These are phyloP conservation scores for Elsinoe australis DNA, from an alignment of 2,329 filamentous ascomycete species.

Conservation along the genomic window DNA sequence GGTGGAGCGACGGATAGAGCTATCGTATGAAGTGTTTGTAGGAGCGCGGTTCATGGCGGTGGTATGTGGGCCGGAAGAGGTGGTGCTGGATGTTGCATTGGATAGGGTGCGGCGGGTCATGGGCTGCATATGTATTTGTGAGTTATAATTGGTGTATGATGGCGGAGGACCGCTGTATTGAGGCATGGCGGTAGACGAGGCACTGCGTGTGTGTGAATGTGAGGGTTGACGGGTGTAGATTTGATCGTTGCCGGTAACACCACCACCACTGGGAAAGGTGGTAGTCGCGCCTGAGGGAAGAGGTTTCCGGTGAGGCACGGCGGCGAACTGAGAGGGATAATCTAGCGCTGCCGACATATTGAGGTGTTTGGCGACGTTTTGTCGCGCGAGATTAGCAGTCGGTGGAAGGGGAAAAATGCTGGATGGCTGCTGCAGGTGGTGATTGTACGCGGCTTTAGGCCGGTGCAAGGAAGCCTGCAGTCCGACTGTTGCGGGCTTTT, in stretches of 20 bases:
- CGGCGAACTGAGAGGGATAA: slow-evolving; percentile 18
- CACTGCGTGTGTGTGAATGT: slow-evolving; percentile 42
- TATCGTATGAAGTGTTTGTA: slow-evolving; percentile 36
- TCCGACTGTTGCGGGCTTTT: not conserved
- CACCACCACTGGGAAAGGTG: slow-evolving; percentile 10
- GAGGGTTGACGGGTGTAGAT: slow-evolving; percentile 24
- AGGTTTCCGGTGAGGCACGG: slow-evolving; percentile 21
- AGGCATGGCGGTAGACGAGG: slow-evolving; percentile 25
- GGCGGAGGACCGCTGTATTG: slow-evolving; percentile 28
- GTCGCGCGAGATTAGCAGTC: not conserved
- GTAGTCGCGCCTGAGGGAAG: slow-evolving; percentile 17
- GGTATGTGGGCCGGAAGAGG: slow-evolving; percentile 41
- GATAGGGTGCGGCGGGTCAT: slow-evolving; percentile 51
- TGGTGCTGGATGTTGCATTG: slow-evolving; percentile 65
- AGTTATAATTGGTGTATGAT: slow-evolving; percentile 15
- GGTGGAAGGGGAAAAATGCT: not conserved
- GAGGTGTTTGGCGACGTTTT: slow-evolving; percentile 10
- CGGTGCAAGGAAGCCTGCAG: not conserved
- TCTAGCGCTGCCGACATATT: slow-evolving; percentile 21
- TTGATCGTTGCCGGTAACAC: slow-evolving; percentile 10
- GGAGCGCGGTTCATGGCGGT: slow-evolving; percentile 38
- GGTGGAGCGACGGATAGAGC: slow-evolving; percentile 59
- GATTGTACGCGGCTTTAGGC: not conserved
- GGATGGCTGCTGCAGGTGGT: not conserved
- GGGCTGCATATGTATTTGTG: slow-evolving; percentile 16